Evolutionary conservation across 139 green algal species (phyloP).

Genomic region (Coccomyxa sp.): DNA sequence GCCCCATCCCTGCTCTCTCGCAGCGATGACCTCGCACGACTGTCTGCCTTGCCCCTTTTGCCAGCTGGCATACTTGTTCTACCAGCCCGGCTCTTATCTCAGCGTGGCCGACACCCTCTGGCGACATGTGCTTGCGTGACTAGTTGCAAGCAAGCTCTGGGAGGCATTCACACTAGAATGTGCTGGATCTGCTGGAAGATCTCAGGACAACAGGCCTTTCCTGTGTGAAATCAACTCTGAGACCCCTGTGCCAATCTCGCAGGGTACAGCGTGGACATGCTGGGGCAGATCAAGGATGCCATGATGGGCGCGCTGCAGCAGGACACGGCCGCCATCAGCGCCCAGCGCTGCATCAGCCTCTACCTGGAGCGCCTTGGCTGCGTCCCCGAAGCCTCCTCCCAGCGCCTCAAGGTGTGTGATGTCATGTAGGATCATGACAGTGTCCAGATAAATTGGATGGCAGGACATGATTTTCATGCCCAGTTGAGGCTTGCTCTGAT

Average conservation of each 20-base stretch:
- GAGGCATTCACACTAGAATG: too few species aligned
- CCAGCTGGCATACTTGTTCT: background rate
- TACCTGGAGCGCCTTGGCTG: constrained; percentile 22
- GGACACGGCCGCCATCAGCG: constrained; percentile 23
- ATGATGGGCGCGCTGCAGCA: constrained; percentile 17
- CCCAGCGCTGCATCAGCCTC: constrained; percentile 27
- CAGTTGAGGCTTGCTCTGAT: too few species aligned
- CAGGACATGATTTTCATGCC: background rate
- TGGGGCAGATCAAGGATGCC: constrained; percentile 2
- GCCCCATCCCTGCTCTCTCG: background rate
- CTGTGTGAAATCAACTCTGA: background rate
- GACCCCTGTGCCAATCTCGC: background rate
- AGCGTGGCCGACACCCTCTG: background rate
- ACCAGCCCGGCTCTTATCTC: background rate
- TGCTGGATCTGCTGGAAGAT: background rate
- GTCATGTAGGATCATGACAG: too few species aligned
- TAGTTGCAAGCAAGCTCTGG: too few species aligned
- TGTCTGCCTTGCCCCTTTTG: background rate
- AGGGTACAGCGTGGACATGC: background rate
- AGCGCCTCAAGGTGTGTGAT: background rate
- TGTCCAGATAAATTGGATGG: background rate
- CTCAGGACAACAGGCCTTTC: background rate
- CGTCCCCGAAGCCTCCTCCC: background rate
- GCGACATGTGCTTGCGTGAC: too few species aligned
- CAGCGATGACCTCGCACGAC: background rate